These are phyloP conservation scores for Debaryomyces coudertii DNA, from an alignment of 1,139 yeast species.

Conservation along the genomic window DNA sequence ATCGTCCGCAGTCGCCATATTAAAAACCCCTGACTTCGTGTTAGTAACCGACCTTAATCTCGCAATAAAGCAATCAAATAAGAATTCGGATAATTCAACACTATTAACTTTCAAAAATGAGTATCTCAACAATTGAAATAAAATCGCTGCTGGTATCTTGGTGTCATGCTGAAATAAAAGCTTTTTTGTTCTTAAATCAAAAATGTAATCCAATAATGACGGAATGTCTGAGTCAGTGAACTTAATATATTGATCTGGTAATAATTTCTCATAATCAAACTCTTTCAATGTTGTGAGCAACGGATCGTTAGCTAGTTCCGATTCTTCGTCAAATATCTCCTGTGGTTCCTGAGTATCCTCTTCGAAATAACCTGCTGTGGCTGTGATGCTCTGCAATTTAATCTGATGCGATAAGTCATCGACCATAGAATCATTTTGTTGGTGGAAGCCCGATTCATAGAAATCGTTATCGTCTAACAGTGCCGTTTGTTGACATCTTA, in stretches of 20 bases:
- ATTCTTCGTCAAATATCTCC: conserved; percentile 30
- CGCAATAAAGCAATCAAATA: conserved; percentile 62
- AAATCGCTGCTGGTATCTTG: conserved; percentile 66
- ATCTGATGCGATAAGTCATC: conserved; percentile 49
- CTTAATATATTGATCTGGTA: conserved; percentile 54
- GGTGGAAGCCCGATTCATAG: conserved; percentile 19
- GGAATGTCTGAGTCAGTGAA: conserved; percentile 73
- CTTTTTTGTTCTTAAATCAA: conserved; percentile 38
- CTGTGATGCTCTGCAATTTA: conserved; percentile 52
- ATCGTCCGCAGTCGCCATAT: conserved; percentile 40
- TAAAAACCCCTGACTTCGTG: conserved; percentile 62
- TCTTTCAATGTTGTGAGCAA: conserved; percentile 33
- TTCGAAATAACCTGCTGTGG: conserved; percentile 21
- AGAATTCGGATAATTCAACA: conserved; percentile 55
- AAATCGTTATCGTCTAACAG: conserved; percentile 21
- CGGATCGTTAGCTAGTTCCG: conserved; percentile 33
- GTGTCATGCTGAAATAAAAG: conserved; percentile 53
- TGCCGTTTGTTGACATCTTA: conserved; percentile 28
- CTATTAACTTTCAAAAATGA: conserved; percentile 60
- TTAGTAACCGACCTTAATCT: conserved; percentile 62
- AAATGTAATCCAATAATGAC: conserved; percentile 57
- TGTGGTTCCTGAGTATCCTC: conserved; percentile 28
- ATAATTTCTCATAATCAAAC: conserved; percentile 51
- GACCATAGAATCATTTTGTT: conserved; percentile 35
- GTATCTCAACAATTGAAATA: conserved; percentile 68